Conservation (phyloP, 768 basidiomycete genomes). For the Candolleomyces eurysporus region DNA sequence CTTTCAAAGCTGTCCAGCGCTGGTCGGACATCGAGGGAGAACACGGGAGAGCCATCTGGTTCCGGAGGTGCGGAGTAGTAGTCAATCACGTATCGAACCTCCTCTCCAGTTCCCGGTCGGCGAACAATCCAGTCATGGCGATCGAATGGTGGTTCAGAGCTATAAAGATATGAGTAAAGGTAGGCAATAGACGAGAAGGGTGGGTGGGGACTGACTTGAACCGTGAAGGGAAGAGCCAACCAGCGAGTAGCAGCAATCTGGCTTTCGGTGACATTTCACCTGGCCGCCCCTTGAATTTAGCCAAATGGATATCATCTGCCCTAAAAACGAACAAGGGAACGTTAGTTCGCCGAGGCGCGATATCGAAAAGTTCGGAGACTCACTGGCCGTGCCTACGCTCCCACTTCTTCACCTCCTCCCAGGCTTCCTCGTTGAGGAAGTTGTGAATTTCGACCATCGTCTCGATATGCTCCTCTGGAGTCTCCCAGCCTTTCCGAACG, state of each 20-base stretch:
- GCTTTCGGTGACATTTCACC: conserved; percentile 96
- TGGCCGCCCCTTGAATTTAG: conserved; percentile 85
- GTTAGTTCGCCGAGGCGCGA: neutral
- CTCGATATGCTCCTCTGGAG: conserved; percentile 93
- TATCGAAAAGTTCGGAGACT: conserved; percentile 22
- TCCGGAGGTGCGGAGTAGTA: conserved; percentile 95
- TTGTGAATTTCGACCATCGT: conserved; percentile 99
- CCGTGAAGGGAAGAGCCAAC: conserved; percentile 82
- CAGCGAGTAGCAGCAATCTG: conserved; percentile 79
- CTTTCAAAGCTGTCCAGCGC: conserved; percentile 85
- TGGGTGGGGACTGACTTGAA: conserved; percentile 68
- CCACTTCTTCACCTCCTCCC: conserved; percentile 94
- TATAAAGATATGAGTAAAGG: conserved; percentile 27
- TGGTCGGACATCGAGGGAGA: conserved; percentile 92
- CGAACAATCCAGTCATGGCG: conserved; percentile 97
- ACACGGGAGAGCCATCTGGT: conserved; percentile 89
- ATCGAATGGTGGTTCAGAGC: conserved; percentile 92
- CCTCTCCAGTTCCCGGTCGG: conserved; percentile 72
- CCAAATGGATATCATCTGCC: conserved; percentile 67
- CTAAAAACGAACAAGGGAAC: conserved; percentile 32
- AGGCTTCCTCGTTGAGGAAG: conserved; percentile 95
- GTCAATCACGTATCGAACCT: conserved; percentile 96
- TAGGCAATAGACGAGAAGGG: neutral
- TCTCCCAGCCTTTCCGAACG: conserved; percentile 95
- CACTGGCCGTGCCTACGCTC: conserved; percentile 69